Evolutionary conservation across 495 filamentous ascomycete genomes (phyloP), one percentile per base, ranked within the genome.

Genomic region (Penicillium fimorum): DNA sequence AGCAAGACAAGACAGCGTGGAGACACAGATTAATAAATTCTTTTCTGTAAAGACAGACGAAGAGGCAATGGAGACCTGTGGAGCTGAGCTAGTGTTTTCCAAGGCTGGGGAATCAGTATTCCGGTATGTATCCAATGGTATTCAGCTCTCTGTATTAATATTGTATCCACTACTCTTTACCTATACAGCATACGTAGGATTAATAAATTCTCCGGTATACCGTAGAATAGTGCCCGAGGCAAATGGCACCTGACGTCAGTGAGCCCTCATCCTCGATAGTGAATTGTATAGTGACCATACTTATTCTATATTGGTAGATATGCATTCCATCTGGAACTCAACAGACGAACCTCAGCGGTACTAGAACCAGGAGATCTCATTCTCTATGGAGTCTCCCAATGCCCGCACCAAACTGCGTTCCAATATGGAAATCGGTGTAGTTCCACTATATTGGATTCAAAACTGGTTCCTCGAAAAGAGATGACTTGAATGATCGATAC

Each of bases 221-320:
- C n/a, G n/a, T n/a, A n/a, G n/a, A n/a, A n/a, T 37, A 5, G 1
- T 40, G 60, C 57, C 60, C 61, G 35, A 63, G 63, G 63, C 57
- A 58, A 2, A 1, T 3, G 17, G 51, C 60, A 66, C 57, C 50
- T 66, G 63, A 66, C 60, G 63, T 66, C 63, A 63, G 40, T 9
- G 51, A 55, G 50, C 59, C 59, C 51, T 54, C 12, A 25, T 44
- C 35, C 13, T 42, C 7, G n/a, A 47, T 20, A 32, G 3, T 32
- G 17, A 5, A 17, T 7, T 27, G 37, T 20, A 40, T 32, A 11
- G 32, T 20, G 22, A 46, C 18, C 7, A 38, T 5, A 7, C 1
- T 10, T 43, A 24, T 8, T 24, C 11, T 24, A 11, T 25, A 49
- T 15, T 27, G 1, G 5, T 37, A n/a, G 11, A 24, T 35, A 18